Evolutionary conservation across 805 yeast species (phyloP).

Genomic region (Brettanomyces anomalus): DNA sequence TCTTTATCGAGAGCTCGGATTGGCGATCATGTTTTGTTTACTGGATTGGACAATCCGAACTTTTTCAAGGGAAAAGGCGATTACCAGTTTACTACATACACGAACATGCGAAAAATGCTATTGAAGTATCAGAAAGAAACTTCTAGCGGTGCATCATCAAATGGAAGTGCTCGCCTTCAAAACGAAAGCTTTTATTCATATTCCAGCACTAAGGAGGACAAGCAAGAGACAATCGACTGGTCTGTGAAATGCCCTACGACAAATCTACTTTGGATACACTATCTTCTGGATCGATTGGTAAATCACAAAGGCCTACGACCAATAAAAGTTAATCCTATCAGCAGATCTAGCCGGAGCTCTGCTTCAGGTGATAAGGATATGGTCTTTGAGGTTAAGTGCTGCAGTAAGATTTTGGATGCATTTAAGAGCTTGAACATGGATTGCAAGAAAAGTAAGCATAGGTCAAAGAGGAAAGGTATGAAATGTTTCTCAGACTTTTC

Average conservation of each 20-base stretch:
- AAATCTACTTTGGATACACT: constrained; percentile 58
- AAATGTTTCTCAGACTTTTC: neutral
- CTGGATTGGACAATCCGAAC: constrained; percentile 56
- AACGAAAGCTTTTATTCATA: neutral
- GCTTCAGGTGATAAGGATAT: neutral
- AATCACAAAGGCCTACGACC: constrained; percentile 28
- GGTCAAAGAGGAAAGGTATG: neutral
- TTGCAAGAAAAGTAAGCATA: neutral
- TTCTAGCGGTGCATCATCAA: neutral
- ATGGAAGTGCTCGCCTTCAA: neutral
- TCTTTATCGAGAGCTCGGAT: constrained; percentile 42
- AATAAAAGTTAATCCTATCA: constrained; percentile 18
- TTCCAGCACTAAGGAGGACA: neutral
- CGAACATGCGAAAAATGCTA: constrained; percentile 38
- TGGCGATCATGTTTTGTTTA: constrained; percentile 29
- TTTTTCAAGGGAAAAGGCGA: constrained; percentile 54
- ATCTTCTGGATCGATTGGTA: constrained; percentile 42
- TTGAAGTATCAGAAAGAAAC: neutral
- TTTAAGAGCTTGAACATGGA: neutral
- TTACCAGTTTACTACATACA: constrained; percentile 52
- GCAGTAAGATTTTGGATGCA: neutral
- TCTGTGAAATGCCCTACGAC: constrained; percentile 36
- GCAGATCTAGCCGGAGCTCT: constrained; percentile 6
- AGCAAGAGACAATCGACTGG: constrained; percentile 26
- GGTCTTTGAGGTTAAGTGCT: neutral